Percentiles rank a stretch among this genome's conserved stretches.
Evolutionary conservation across 768 basidiomycete genomes (phyloP).

Genomic region (Naganishia randhawae): DNA sequence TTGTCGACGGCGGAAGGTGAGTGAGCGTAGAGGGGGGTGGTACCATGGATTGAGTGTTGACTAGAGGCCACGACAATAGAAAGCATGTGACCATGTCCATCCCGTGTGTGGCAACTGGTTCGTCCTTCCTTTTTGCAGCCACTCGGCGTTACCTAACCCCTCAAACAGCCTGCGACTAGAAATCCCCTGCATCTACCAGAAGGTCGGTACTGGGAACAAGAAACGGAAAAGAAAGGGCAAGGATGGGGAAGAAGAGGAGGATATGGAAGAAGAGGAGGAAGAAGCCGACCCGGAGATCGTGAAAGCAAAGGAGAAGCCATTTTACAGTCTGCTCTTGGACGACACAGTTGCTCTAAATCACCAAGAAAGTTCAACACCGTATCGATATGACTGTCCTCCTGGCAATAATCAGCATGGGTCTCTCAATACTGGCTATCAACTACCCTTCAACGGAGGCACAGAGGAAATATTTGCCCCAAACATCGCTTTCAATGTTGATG

Average conservation of each 20-base stretch:
- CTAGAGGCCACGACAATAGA: background rate
- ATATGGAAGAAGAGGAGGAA: background rate
- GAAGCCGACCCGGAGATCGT: background rate
- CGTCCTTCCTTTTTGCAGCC: background rate
- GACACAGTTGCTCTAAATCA: background rate
- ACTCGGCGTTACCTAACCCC: background rate
- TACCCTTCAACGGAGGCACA: background rate
- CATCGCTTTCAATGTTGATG: background rate
- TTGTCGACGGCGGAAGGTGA: conserved; percentile 27
- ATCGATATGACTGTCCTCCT: background rate
- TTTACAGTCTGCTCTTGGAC: background rate
- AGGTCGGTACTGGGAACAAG: background rate
- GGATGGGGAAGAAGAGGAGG: conserved; percentile 8
- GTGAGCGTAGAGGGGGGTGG: background rate
- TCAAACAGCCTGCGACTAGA: conserved; percentile 19
- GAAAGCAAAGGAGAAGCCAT: conserved; percentile 9
- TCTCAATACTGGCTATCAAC: conserved; percentile 7
- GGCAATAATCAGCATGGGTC: background rate
- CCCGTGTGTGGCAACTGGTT: conserved; percentile 28
- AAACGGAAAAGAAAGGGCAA: conserved; percentile 4
- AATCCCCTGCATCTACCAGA: conserved; percentile 27
- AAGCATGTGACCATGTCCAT: conserved; percentile 26
- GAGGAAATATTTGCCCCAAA: background rate
- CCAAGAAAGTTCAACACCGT: background rate
- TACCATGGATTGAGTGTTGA: background rate